Evolutionary conservation across 2,329 filamentous ascomycete species (phyloP), one percentile per base, ranked within the genome.

Genomic region (Aspergillus phoenicis): DNA sequence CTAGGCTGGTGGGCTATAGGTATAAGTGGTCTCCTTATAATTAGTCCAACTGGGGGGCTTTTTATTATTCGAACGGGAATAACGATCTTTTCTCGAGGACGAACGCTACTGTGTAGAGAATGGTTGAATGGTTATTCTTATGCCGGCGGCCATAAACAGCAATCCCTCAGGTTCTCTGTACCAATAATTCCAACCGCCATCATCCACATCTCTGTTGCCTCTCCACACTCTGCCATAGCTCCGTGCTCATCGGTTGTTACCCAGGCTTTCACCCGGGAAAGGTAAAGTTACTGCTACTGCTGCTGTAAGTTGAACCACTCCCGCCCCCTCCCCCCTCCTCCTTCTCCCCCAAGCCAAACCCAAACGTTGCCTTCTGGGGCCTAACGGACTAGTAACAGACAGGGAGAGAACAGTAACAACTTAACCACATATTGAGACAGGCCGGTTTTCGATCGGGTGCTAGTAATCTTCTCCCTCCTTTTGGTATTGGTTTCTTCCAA

Each of bases 141-240:
- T 71, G 68, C 65, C 62, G 63, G 64, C 56, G 51, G 60, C 65
- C 62, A 65, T 64, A 68, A 70, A 70, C 63, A 70, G 64, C 62
- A 72, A 69, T 62, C 60, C 60, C 60, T 65, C 62, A 53, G 59
- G 54, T 47, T 55, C 36, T 33, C 47, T 59, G 38, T 62, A 52
- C 64, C 57, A 60, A 63, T 65, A 59, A 65, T 64, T 52, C 62
- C 54, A 61, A 59, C 61, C 59, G 59, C 57, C 55, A 59, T 59
- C 65, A 61, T 61, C 53, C 45, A 62, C 54, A 53, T 54, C 54
- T 43, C 62, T 63, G 61, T 66, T 57, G 60, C 59, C 65, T 69
- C 67, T 64, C 64, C 66, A 66, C 66, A 67, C 64, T 65, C 65
- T 68, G 62, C 62, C 67, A 68, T 66, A 67, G 66, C 62, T 64